Evolutionary conservation across 2,329 filamentous ascomycete species (phyloP).

Genomic region (Cladosporium sp.): DNA sequence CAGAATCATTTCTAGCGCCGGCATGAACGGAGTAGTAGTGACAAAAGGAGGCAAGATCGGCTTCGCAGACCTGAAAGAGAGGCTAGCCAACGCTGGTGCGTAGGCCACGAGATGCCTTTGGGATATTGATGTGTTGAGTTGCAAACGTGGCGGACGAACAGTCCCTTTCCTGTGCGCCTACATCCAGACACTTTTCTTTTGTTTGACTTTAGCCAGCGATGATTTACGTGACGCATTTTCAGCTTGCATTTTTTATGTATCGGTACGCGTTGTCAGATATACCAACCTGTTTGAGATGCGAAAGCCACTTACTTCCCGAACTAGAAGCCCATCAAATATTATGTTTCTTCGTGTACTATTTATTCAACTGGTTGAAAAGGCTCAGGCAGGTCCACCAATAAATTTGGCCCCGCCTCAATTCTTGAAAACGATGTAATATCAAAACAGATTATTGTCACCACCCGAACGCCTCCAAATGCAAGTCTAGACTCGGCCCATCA

Average conservation of each 20-base stretch:
- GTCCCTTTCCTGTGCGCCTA: not conserved
- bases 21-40: slow-evolving; percentile 47
- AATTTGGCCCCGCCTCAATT: not conserved
- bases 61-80: slow-evolving; percentile 29
- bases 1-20: slow-evolving; percentile 39
- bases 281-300: not conserved
- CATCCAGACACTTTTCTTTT: not conserved
- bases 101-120: not conserved
- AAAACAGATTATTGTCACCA: slow-evolving; percentile 3
- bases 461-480: slow-evolving; percentile 27
- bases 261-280: not conserved
- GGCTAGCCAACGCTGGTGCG: slow-evolving; percentile 26
- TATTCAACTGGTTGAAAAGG: not conserved
- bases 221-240: not conserved
- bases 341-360: not conserved
- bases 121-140: not conserved
- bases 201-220: slow-evolving; percentile 10
- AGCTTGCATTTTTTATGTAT: not conserved
- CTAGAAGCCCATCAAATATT: not conserved
- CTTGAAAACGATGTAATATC: no score
- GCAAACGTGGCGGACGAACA: not conserved
- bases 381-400: not conserved
- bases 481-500: slow-evolving; percentile 22
- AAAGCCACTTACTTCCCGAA: not conserved
- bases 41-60: slow-evolving; percentile 32